A percentile compares a stretch with the other conserved stretches of the same genome.
Conservation (phyloP, 192 early-diverging fungal genomes). For the Martensiomyces pterosporus region DNA sequence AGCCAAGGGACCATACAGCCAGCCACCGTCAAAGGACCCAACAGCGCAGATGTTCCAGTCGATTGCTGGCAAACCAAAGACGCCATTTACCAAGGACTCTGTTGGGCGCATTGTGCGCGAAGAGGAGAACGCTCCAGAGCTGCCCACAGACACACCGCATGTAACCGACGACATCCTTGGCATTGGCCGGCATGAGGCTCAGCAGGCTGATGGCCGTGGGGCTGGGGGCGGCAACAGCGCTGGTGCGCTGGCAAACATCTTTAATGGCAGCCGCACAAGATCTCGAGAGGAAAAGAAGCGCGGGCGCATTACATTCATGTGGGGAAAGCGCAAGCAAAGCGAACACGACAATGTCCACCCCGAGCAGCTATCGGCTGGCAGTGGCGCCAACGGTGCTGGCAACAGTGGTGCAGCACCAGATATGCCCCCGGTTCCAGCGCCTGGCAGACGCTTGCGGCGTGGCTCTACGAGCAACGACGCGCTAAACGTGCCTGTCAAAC, state of each 20-base stretch:
- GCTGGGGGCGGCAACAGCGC: conserved; percentile 2
- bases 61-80: conserved; percentile 11
- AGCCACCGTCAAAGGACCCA: conserved; percentile 2
- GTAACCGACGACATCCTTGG: conserved; percentile 51
- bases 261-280: not conserved
- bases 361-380: conserved; percentile 15
- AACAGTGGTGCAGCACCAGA: conserved; percentile 3
- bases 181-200: conserved; percentile 40
- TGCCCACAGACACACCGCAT: conserved; percentile 38
- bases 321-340: conserved; percentile 43
- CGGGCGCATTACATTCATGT: conserved; percentile 53
- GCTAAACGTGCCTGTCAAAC: conserved; percentile 8
- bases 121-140: conserved; percentile 37
- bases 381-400: conserved; percentile 10
- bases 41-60: conserved; percentile 6
- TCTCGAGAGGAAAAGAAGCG: conserved; percentile 52
- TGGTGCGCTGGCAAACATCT: conserved; percentile 6
- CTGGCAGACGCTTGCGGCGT: conserved; percentile 37
- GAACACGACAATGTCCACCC: conserved; percentile 27
- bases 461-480: conserved; percentile 34
- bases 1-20: no score
- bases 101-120: conserved; percentile 50
- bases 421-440: conserved; percentile 15
- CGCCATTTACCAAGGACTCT: conserved; percentile 44
- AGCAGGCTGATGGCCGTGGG: conserved; percentile 6